These are phyloP conservation scores for Trifolium pratense DNA, from an alignment of 306 rosid species.

Conservation along the genomic window DNA sequence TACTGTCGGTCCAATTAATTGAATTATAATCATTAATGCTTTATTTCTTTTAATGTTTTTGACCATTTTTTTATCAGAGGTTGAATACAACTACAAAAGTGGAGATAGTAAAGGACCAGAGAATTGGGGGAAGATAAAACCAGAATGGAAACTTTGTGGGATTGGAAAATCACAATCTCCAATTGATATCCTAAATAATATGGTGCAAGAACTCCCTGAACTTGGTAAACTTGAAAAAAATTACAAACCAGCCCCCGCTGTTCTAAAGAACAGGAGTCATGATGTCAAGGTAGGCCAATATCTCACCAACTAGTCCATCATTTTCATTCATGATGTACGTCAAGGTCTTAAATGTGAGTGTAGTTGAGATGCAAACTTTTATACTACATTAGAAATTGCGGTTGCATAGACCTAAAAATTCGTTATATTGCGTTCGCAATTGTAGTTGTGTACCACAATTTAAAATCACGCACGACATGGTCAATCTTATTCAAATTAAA, in stretches of 20 bases:
- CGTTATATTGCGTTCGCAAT: too few species aligned
- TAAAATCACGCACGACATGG: neutral
- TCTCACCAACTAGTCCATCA: neutral
- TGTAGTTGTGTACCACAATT: too few species aligned
- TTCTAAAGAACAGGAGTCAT: constrained; percentile 69
- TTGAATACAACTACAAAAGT: constrained; percentile 54
- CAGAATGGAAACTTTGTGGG: constrained; percentile 68
- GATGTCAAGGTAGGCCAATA: constrained; percentile 59
- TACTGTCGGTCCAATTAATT: neutral
- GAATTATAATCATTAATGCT: constrained; percentile 8
- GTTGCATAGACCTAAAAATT: too few species aligned
- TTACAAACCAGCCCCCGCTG: constrained; percentile 69
- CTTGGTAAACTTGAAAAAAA: constrained; percentile 58
- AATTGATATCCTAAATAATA: constrained; percentile 57
- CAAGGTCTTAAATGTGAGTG: too few species aligned
- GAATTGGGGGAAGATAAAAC: constrained; percentile 64
- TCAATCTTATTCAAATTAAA: constrained; percentile 10
- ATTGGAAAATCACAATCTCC: constrained; percentile 80
- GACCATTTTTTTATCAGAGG: constrained; percentile 44
- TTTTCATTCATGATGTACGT: too few species aligned
- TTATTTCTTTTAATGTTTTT: constrained; percentile 1
- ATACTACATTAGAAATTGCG: too few species aligned
- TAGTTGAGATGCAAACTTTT: too few species aligned
- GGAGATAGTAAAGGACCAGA: constrained; percentile 69
- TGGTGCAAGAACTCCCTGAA: constrained; percentile 46